These are phyloP conservation scores for Aureobasidium mangrovei DNA, from an alignment of 2,329 filamentous ascomycete genomes.

Conservation along the genomic window DNA sequence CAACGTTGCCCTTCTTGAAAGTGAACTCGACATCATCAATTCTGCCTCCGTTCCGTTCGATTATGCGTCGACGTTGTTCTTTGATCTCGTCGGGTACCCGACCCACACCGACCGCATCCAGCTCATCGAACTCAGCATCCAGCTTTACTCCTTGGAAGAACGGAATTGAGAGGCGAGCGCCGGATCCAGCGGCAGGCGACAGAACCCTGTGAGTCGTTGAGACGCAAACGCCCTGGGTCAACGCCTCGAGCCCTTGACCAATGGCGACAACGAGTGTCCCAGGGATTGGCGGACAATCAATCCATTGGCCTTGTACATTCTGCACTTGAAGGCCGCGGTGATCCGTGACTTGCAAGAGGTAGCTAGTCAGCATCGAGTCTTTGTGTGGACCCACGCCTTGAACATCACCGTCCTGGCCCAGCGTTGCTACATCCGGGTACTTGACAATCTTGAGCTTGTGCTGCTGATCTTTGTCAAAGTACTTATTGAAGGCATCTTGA, in stretches of 20 bases:
- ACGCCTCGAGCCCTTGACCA: conserved; percentile 75
- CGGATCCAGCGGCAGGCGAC: conserved; percentile 59
- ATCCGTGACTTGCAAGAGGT: conserved; percentile 69
- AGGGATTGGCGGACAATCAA: conserved; percentile 67
- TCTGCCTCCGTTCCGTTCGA: conserved; percentile 47
- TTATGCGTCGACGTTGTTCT: conserved; percentile 51
- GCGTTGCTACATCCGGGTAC: neutral
- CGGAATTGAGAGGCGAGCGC: conserved; percentile 68
- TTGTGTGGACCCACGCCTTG: conserved; percentile 70
- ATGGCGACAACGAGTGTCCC: conserved; percentile 81
- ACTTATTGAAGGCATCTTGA: conserved; percentile 60
- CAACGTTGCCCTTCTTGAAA: conserved; percentile 55
- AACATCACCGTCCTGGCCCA: conserved; percentile 32
- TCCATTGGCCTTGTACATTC: conserved; percentile 68
- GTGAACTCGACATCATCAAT: conserved; percentile 80
- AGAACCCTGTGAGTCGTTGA: conserved; percentile 75
- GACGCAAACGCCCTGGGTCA: conserved; percentile 75
- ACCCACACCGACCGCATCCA: conserved; percentile 37
- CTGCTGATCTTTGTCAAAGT: conserved; percentile 64
- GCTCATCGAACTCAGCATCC: conserved; percentile 69
- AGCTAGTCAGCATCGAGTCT: conserved; percentile 74
- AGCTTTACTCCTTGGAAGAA: conserved; percentile 84
- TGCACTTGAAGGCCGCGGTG: conserved; percentile 76
- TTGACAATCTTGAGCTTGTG: conserved; percentile 64
- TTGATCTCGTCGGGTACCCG: conserved; percentile 52